Conservation (phyloP, 2,329 filamentous ascomycete species). For the Fusarium poae region DNA sequence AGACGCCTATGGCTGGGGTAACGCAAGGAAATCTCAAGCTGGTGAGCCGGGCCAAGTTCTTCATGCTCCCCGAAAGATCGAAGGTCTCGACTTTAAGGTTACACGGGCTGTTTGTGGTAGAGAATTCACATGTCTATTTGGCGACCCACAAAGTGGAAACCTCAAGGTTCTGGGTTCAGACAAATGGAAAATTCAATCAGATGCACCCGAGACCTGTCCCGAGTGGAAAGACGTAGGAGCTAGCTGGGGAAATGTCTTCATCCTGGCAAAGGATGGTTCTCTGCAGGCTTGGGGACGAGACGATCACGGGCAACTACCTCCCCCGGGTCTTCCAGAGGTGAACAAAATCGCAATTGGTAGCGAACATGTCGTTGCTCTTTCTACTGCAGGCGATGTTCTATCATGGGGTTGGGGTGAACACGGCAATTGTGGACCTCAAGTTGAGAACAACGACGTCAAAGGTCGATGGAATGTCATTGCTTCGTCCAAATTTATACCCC, state of each 20-base stretch:
- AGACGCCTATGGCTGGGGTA: slow-evolving; percentile 89
- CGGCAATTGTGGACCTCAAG: slow-evolving; percentile 87
- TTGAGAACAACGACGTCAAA: slow-evolving; percentile 74
- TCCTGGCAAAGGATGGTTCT: slow-evolving; percentile 71
- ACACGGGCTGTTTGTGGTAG: slow-evolving; percentile 80
- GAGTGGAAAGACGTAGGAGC: slow-evolving; percentile 78
- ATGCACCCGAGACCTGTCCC: slow-evolving; percentile 65
- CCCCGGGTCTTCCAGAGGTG: slow-evolving; percentile 69
- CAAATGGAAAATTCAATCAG: slow-evolving; percentile 75
- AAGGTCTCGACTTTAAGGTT: slow-evolving; percentile 71
- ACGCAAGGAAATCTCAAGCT: slow-evolving; percentile 85
- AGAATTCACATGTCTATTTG: slow-evolving; percentile 84
- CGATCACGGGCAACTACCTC: slow-evolving; percentile 85
- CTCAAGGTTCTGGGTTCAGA: slow-evolving; percentile 78
- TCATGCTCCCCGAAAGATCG: slow-evolving; percentile 72
- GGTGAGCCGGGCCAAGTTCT: slow-evolving; percentile 69
- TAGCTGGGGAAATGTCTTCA: slow-evolving; percentile 85
- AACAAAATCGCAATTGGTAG: slow-evolving; percentile 82
- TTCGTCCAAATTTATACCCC: slow-evolving; percentile 66
- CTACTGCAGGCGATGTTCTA: slow-evolving; percentile 74
- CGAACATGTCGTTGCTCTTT: slow-evolving; percentile 86
- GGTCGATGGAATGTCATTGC: slow-evolving; percentile 76
- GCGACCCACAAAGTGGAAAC: slow-evolving; percentile 66
- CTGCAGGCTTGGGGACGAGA: slow-evolving; percentile 84
- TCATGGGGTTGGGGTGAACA: slow-evolving; percentile 99